phyloP scores from a whole-genome alignment of 2,329 filamentous ascomycete species.

The Stagonosporopsis vannaccii region DNA sequence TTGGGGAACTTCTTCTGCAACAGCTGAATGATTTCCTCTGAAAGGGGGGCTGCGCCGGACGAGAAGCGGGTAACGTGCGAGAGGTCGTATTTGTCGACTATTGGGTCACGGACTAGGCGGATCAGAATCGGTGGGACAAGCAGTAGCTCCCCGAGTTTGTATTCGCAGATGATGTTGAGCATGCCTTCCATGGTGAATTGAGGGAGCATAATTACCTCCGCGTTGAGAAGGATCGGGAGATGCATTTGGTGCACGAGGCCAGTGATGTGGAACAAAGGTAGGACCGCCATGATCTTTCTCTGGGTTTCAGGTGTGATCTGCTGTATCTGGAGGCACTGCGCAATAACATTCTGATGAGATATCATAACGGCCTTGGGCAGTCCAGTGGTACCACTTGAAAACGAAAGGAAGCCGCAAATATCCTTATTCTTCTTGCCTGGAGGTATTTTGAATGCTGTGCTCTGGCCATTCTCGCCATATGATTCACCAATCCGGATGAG shows the following conservation, averaged over 20 bases:
- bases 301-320: constrained; percentile 54
- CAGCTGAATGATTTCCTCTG: constrained; percentile 64
- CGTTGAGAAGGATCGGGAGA: constrained; percentile 68
- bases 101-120: constrained; percentile 64
- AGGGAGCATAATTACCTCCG: constrained; percentile 71
- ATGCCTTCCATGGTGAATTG: constrained; percentile 65
- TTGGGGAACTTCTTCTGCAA: constrained; percentile 64
- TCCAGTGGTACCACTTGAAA: constrained; percentile 48
- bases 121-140: constrained; percentile 68
- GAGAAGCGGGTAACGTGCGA: constrained; percentile 63
- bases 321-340: constrained; percentile 65
- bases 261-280: constrained; percentile 48
- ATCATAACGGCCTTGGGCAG: constrained; percentile 49
- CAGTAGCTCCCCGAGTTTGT: constrained; percentile 58
- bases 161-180: constrained; percentile 56
- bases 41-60: constrained; percentile 67
- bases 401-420: constrained; percentile 59
- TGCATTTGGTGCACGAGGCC: constrained; percentile 60
- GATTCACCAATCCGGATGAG: constrained; percentile 54
- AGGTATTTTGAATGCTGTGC: constrained; percentile 58
- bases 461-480: constrained; percentile 55
- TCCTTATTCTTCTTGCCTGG: constrained; percentile 64
- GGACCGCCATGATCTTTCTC: constrained; percentile 46
- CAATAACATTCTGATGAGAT: constrained; percentile 49
- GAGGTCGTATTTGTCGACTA: constrained; percentile 65